Evolutionary conservation across 768 basidiomycete genomes (phyloP), one percentile per base, ranked within the genome.

Genomic region (Phylloporus sp.): DNA sequence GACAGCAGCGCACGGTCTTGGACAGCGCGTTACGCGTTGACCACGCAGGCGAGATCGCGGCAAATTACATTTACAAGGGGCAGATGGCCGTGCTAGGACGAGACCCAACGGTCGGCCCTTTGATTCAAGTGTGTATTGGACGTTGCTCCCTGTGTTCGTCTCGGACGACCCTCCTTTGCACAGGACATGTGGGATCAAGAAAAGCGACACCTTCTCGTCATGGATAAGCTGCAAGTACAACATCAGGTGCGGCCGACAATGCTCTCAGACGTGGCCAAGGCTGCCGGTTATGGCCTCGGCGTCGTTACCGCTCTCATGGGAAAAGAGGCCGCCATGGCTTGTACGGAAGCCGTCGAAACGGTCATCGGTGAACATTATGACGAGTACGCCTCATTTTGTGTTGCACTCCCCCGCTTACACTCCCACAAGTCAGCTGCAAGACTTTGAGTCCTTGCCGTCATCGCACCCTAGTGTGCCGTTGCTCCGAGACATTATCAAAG

Each of bases 181-280:
- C 36, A 97, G 94, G 87, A 90, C 53, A 98, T 98, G 95, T 97
- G 94, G 93, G 83, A 91, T 29, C 92, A 92, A 66, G 95, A 98
- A 70, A 89, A 88, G 72, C 91, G 90, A 66, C 95, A 98, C 69
- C 75, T 98, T 12, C 64, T 72, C 0, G 90, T 93, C 28, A 91
- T 95, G 84, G 81, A 94, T 64, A 86, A 82, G 61, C 70, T 98
- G 18, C 89, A 89, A 59, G 59, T 79, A 3, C 94, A 98, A 67
- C 92, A 97, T 66, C 76, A 75, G 23, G 77, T 91, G 32, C 80
- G 95, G 34, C 95, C 95, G 20, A 95, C 95, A 0, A 58, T 86
- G 2, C 76, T 97, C 38, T 84, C 84, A 50, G 89, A 91, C 31
- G 76, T 91, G 6, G 95, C 95, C 56, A 91, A 93, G 65, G 81